A percentile compares a stretch with the other conserved stretches of the same genome.
phyloP scores from a whole-genome alignment of 2,329 filamentous ascomycete species.

The Gaeumannomyces sp. region DNA sequence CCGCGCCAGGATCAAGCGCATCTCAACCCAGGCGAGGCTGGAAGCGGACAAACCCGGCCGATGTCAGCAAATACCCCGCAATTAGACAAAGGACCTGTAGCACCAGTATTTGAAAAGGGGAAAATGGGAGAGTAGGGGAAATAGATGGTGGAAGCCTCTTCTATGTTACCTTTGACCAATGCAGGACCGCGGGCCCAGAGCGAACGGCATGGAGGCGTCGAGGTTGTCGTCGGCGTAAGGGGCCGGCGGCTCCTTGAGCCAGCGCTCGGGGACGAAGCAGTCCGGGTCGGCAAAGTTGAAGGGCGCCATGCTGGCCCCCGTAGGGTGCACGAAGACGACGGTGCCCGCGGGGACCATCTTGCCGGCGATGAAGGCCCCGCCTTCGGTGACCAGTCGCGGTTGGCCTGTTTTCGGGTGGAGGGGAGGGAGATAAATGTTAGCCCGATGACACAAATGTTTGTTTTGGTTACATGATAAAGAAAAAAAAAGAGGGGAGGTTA shows the following conservation, averaged over 20 bases:
- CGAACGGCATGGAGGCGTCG: constrained; percentile 4
- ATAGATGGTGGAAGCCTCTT: too few species aligned
- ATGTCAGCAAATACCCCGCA: too few species aligned
- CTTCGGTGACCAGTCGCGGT: constrained; percentile 12
- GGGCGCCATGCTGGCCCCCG: constrained; percentile 24
- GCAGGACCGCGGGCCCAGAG: constrained; percentile 8
- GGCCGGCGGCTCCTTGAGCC: constrained; percentile 17
- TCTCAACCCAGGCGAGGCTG: constrained; percentile 30
- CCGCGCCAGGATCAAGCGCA: constrained; percentile 29
- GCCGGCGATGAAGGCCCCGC: constrained; percentile 22
- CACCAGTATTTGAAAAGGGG: neutral
- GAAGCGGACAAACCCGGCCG: too few species aligned
- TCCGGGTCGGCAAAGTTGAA: constrained; percentile 25
- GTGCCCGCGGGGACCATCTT: constrained; percentile 21
- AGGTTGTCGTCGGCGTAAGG: neutral
- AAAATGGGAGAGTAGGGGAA: neutral
- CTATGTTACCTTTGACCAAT: constrained; percentile 8
- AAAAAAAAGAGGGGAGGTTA: too few species aligned
- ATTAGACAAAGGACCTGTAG: too few species aligned
- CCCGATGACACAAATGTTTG: too few species aligned
- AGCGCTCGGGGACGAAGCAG: constrained; percentile 30
- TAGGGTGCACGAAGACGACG: constrained; percentile 24
- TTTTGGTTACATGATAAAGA: too few species aligned
- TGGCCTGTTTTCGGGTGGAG: constrained; percentile 11
- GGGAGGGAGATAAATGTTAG: too few species aligned